Evolutionary conservation across 2,329 filamentous ascomycete genomes (phyloP).

Genomic region (Aureobasidium sp.): DNA sequence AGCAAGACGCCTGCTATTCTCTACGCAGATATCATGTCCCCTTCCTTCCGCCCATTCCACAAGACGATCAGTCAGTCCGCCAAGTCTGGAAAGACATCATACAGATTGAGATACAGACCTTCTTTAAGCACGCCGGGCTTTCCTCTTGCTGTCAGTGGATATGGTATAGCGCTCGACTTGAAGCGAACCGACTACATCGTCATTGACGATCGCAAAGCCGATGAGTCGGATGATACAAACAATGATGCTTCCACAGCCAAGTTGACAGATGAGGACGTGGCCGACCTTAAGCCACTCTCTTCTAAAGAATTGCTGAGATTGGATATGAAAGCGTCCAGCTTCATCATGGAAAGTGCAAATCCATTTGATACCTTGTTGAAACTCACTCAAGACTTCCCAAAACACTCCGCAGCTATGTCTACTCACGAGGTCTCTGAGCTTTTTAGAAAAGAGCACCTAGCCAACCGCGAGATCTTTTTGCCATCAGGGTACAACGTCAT

Average conservation of each 20-base stretch:
- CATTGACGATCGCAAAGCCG: conserved; percentile 78
- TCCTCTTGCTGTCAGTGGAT: conserved; percentile 77
- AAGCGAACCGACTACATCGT: conserved; percentile 98
- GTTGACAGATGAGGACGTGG: conserved; percentile 54
- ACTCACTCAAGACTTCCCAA: conserved; percentile 86
- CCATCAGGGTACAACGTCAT: conserved; percentile 72
- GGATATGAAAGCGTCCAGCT: conserved; percentile 75
- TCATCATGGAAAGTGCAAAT: conserved; percentile 71
- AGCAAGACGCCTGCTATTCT: conserved; percentile 60
- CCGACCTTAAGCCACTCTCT: conserved; percentile 79
- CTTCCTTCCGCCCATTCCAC: conserved; percentile 70
- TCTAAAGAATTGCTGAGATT: conserved; percentile 71
- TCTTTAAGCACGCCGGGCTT: conserved; percentile 28
- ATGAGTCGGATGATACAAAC: conserved; percentile 25
- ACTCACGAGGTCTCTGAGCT: conserved; percentile 61
- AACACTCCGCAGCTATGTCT: conserved; percentile 71
- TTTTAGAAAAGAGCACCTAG: conserved; percentile 62
- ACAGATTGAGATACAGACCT: conserved; percentile 76
- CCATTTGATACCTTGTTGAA: conserved; percentile 77
- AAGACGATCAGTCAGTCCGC: conserved; percentile 60
- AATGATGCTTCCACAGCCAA: conserved; percentile 32
- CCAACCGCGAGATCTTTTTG: conserved; percentile 59
- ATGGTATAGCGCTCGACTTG: conserved; percentile 83
- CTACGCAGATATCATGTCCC: conserved; percentile 78
- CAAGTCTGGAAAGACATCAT: conserved; percentile 64